phyloP scores from a whole-genome alignment of 2,329 filamentous ascomycete genomes.

The Fusarium citri region DNA sequence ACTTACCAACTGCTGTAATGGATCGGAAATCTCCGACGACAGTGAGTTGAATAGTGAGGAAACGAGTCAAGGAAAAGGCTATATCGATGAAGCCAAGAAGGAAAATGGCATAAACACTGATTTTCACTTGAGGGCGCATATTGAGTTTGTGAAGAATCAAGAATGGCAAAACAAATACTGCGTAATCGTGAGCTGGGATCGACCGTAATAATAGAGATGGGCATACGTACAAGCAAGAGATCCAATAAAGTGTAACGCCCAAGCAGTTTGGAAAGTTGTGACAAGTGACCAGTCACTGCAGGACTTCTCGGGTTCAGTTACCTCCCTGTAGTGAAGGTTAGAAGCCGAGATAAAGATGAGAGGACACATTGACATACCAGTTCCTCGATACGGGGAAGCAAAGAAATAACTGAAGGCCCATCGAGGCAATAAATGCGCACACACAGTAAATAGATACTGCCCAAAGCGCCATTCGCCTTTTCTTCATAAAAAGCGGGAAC shows the following conservation, averaged over 20 bases:
- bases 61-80: constrained; percentile 36
- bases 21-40: constrained; percentile 11
- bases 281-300: background rate
- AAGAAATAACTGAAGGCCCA: constrained; percentile 24
- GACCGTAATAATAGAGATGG: fast-evolving
- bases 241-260: constrained; percentile 25
- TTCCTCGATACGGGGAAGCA: constrained; percentile 32
- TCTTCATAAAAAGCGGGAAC: constrained; percentile 36
- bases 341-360: fast-evolving
- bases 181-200: fast-evolving
- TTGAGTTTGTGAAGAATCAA: constrained; percentile 28
- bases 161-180: constrained; percentile 27
- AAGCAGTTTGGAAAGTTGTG: constrained; percentile 27
- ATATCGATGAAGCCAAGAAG: constrained; percentile 37
- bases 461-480: constrained; percentile 19
- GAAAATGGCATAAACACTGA: constrained; percentile 35
- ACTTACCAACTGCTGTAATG: constrained; percentile 34
- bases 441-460: constrained; percentile 2
- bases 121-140: constrained; percentile 20
- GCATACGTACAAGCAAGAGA: constrained; percentile 17
- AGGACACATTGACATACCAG: constrained; percentile 7
- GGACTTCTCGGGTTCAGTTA: background rate
- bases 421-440: constrained; percentile 5
- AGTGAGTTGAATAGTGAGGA: constrained; percentile 26
- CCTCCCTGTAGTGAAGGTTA: background rate